Evolutionary conservation across 805 yeast species (phyloP).

Genomic region (Wickerhamiella occidentalis): DNA sequence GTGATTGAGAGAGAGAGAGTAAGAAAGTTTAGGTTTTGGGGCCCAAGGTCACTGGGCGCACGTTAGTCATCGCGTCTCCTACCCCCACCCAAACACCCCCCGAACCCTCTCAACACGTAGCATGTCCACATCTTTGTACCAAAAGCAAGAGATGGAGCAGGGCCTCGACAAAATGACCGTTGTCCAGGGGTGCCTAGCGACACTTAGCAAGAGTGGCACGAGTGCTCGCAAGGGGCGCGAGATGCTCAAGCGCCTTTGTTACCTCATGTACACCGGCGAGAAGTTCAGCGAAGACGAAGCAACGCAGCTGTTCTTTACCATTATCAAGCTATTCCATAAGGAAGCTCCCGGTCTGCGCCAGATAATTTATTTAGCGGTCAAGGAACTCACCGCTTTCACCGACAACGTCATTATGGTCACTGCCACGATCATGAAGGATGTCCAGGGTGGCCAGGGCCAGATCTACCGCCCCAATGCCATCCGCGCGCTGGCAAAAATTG

Average conservation of each 20-base stretch:
- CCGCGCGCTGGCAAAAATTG: constrained; percentile 76
- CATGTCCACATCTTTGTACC: constrained; percentile 77
- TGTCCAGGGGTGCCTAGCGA: constrained; percentile 86
- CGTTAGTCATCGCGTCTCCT: too few species aligned
- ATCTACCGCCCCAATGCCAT: constrained; percentile 90
- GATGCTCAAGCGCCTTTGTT: constrained; percentile 67
- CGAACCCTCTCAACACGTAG: constrained; percentile 5
- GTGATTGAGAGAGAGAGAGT: not conserved
- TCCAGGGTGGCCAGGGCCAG: constrained; percentile 68
- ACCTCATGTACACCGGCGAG: constrained; percentile 77
- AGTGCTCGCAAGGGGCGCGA: constrained; percentile 77
- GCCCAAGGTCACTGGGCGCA: too few species aligned
- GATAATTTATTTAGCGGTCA: constrained; percentile 84
- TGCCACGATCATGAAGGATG: constrained; percentile 94
- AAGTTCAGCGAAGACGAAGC: constrained; percentile 80
- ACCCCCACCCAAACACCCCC: too few species aligned
- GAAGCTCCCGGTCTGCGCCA: constrained; percentile 78
- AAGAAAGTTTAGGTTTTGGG: too few species aligned
- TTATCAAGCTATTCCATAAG: constrained; percentile 90
- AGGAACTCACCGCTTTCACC: constrained; percentile 73
- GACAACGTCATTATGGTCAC: constrained; percentile 96
- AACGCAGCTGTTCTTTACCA: constrained; percentile 82
- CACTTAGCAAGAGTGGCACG: constrained; percentile 83
- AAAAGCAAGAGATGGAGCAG: constrained; percentile 67
- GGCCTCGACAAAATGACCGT: constrained; percentile 95